Base-by-base conservation (phyloP, 2,329 filamentous ascomycete species). In the Fusarium xyrophilum region DNA sequence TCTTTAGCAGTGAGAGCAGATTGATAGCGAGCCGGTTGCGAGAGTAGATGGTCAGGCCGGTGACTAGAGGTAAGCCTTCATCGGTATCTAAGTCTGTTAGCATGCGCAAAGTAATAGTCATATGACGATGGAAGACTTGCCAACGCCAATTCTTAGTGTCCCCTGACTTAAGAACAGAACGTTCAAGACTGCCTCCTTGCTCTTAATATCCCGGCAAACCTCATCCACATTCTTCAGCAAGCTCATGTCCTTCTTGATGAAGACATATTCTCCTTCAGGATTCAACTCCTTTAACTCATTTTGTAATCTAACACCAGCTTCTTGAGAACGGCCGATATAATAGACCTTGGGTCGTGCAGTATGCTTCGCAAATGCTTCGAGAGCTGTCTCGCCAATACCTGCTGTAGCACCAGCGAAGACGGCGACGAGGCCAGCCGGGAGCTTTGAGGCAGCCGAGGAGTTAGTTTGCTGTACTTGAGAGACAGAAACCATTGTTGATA, bases 11-110 rank as follows among this genome's bases (percentile, higher is more conserved):
- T 0, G 88, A 87, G 12, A 89, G 82, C 1, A 91, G 81, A 56
- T 88, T 87, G 44, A 81, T 60, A 15, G 85, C 80, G 70, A 89
- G 85, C 39, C 86, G 85, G 65, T 85, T 81, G 23, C 88, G 87
- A 7, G 84, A 81, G 76, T 89, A 89, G 76, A 84, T 86, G 23
- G 80, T 79, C 19, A 89, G 79, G 11, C 83, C 80, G 27, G 82
- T 80, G 33, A 83, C 80, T 30, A 82, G 79, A 53, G 86, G 82
- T 4, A 91, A 78, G 5, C 85, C 86, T 75, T 91, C 88, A 1
- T 77, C 53, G 0, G 86, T 88, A 63, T 88, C 87, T 85, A 54
- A 7, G 38, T 48, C 19, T 35, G 21, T 58, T 6, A 68, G 55
- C 44, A 46, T 53, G 19, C 17, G 10, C 4, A 15, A 10, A n/a